These are phyloP conservation scores for Coelastrella sp. DNA, from an alignment of 139 green algal genomes.

Conservation along the genomic window DNA sequence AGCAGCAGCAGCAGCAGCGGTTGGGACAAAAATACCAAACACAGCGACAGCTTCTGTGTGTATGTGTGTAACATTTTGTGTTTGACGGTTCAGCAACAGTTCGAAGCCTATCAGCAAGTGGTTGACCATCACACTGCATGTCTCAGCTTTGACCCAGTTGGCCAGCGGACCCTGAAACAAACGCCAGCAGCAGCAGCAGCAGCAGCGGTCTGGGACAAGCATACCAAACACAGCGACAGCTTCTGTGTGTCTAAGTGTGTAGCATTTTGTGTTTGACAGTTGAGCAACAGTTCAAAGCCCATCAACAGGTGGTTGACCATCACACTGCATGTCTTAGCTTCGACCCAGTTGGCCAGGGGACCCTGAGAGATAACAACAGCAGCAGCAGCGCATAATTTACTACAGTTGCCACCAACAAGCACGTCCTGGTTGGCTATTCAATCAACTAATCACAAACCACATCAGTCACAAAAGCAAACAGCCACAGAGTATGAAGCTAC, in stretches of 20 bases:
- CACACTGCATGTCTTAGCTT: slow-evolving; percentile 62
- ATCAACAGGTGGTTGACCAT: slow-evolving; percentile 82
- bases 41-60: background rate
- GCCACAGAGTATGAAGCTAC: background rate
- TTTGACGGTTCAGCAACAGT: no score
- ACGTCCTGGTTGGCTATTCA: no score
- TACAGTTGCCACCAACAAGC: no score
- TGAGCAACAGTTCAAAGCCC: slow-evolving; percentile 85
- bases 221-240: no score
- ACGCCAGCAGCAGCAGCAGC: no score
- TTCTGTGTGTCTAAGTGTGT: no score
- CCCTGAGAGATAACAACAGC: slow-evolving; percentile 47
- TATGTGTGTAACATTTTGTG: no score
- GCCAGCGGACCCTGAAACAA: slow-evolving; percentile 63
- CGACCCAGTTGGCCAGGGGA: slow-evolving; percentile 79
- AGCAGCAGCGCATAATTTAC: no score
- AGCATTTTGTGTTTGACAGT: background rate
- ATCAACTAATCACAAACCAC: no score
- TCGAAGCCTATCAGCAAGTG: slow-evolving; percentile 89
- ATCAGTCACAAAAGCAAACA: no score
- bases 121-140: slow-evolving; percentile 57
- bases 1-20: no score
- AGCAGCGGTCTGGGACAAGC: no score
- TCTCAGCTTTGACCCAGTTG: slow-evolving; percentile 82
- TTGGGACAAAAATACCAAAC: background rate